Percentiles rank a stretch among this genome's conserved stretches.
These are phyloP conservation scores for Fusarium protoensiforme DNA, from an alignment of 2,329 filamentous ascomycete genomes.

Conservation along the genomic window DNA sequence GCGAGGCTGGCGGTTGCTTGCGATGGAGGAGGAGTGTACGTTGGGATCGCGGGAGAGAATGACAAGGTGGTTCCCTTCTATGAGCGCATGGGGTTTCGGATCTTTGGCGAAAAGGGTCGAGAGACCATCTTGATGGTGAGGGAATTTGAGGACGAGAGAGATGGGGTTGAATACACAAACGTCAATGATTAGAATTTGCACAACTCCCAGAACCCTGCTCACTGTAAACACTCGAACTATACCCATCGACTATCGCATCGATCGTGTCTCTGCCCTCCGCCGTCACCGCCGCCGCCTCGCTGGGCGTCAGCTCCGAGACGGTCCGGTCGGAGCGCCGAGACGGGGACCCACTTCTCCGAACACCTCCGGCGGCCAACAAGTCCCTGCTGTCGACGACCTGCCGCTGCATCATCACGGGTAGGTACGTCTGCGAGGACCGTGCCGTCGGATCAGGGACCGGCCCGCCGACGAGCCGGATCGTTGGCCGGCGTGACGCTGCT, in stretches of 20 bases:
- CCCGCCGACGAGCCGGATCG: background rate
- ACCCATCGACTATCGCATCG: background rate
- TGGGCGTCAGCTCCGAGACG: background rate
- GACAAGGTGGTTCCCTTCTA: conserved; percentile 61
- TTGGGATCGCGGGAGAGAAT: conserved; percentile 60
- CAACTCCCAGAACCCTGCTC: background rate
- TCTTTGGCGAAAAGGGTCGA: conserved; percentile 53
- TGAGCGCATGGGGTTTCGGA: conserved; percentile 57
- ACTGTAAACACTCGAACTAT: conserved; percentile 2
- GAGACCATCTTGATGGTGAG: conserved; percentile 34
- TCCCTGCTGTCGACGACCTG: background rate
- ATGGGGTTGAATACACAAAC: background rate
- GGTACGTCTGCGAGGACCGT: background rate
- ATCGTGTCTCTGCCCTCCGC: background rate
- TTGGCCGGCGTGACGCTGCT: background rate
- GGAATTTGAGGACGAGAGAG: conserved; percentile 13
- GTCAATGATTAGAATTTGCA: background rate
- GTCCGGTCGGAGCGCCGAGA: background rate
- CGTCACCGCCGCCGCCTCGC: background rate
- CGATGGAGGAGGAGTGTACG: conserved; percentile 18
- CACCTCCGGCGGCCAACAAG: background rate
- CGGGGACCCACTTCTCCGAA: background rate
- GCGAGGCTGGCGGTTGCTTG: conserved; percentile 51
- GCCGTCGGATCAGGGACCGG: background rate
- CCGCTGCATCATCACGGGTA: background rate